phyloP scores from a whole-genome alignment of 1,284 basidiomycete species.

The Dichomitus squalens region DNA sequence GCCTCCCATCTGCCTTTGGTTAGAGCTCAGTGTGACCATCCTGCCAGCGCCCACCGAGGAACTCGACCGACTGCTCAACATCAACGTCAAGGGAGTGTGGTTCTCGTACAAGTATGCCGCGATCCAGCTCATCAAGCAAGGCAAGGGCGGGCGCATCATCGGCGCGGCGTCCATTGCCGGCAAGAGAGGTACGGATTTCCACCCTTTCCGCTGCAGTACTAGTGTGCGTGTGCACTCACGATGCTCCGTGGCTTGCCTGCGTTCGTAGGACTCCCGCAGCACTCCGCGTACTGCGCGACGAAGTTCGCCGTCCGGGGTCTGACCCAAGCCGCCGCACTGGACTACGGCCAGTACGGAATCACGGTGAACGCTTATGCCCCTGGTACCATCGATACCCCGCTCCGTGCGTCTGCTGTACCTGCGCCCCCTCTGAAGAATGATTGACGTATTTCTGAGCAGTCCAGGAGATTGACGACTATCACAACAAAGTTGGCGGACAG shows the following conservation, averaged over 20 bases:
- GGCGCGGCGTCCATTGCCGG: constrained; percentile 26
- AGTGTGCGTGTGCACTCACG: background rate
- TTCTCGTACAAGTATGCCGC: constrained; percentile 35
- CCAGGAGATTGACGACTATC: background rate
- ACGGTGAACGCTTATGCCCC: constrained; percentile 27
- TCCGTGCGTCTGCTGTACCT: constrained; percentile 14
- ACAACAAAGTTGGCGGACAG: background rate
- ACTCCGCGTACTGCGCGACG: constrained; percentile 24
- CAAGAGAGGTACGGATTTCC: constrained; percentile 22
- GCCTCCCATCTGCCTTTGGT: background rate
- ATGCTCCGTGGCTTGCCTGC: background rate
- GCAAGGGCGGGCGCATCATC: constrained; percentile 33
- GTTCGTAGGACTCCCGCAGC: constrained; percentile 10
- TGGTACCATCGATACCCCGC: constrained; percentile 21
- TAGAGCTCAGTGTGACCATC: too few relatives aligned
- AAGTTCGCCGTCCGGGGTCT: constrained; percentile 38
- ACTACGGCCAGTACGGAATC: constrained; percentile 24
- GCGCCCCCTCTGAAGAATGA: too few relatives aligned
- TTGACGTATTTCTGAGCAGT: background rate
- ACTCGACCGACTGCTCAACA: constrained; percentile 25
- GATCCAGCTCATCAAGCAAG: constrained; percentile 32
- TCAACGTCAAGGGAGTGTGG: constrained; percentile 34
- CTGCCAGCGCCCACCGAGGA: constrained; percentile 10
- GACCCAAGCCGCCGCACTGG: constrained; percentile 32
- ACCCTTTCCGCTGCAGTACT: background rate